A percentile compares a stretch with the other conserved stretches of the same genome.
Evolutionary conservation across 495 filamentous ascomycete species (phyloP).

Genomic region (Neurospora sp.): DNA sequence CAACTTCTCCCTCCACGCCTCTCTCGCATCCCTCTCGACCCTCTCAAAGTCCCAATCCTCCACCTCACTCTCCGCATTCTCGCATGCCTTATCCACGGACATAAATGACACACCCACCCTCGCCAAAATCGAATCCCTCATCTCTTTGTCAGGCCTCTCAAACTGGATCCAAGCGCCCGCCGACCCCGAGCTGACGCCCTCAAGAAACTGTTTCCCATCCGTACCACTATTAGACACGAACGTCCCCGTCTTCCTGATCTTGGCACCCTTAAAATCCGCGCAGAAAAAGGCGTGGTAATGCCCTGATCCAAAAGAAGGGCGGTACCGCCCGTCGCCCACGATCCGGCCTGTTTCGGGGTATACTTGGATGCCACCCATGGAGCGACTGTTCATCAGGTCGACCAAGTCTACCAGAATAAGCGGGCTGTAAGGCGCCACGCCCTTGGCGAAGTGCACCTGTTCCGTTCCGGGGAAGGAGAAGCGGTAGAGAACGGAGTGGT

Average conservation of each 20-base stretch:
- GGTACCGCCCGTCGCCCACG: constrained; percentile 52
- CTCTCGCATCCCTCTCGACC: constrained; percentile 39
- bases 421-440: constrained; percentile 40
- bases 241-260: constrained; percentile 46
- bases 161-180: constrained; percentile 57
- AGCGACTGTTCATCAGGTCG: constrained; percentile 51
- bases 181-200: constrained; percentile 35
- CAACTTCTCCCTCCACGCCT: constrained; percentile 53
- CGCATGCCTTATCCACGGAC: constrained; percentile 49
- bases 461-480: constrained; percentile 48
- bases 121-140: constrained; percentile 36
- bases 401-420: constrained; percentile 54
- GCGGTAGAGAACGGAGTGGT: constrained; percentile 56
- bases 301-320: constrained; percentile 63
- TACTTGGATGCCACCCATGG: constrained; percentile 46
- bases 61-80: constrained; percentile 54
- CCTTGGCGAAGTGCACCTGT: background rate
- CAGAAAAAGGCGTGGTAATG: constrained; percentile 52
- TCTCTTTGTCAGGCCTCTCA: constrained; percentile 17
- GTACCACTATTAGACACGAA: constrained; percentile 36
- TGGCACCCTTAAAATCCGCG: constrained; percentile 56
- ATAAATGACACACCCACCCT: constrained; percentile 62
- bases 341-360: constrained; percentile 45
- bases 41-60: constrained; percentile 50
- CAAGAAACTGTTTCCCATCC: constrained; percentile 38